Conservation (phyloP, 192 early-diverging fungal genomes). For the Ramicandelaber brevisporus region DNA sequence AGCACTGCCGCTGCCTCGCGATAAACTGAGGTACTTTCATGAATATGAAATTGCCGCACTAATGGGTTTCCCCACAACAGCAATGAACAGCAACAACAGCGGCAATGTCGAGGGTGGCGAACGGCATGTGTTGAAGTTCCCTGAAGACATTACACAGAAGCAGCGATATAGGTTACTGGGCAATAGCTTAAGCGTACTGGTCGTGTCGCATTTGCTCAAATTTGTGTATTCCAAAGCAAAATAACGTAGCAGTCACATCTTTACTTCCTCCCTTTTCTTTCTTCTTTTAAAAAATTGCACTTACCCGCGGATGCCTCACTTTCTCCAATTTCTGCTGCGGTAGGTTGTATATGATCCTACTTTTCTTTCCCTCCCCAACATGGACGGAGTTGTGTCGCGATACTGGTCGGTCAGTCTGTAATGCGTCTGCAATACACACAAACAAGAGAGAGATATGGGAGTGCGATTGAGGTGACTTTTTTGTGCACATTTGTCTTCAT, state of each 20-base stretch:
- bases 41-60: conserved; percentile 41
- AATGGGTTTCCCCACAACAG: conserved; percentile 57
- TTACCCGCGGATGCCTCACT: background rate
- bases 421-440: background rate
- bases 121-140: conserved; percentile 59
- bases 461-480: background rate
- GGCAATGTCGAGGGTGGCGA: no score
- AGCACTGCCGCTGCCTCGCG: conserved; percentile 7
- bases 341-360: background rate
- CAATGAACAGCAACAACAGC: no score
- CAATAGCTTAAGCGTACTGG: conserved; percentile 67
- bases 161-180: conserved; percentile 74
- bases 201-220: conserved; percentile 51
- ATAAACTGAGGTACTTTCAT: conserved; percentile 19
- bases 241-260: background rate
- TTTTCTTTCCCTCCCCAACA: background rate
- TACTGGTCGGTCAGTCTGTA: background rate
- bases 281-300: background rate
- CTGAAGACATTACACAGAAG: conserved; percentile 25
- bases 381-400: background rate
- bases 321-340: background rate
- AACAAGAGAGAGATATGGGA: background rate
- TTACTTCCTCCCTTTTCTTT: background rate
- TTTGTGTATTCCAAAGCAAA: conserved; percentile 13
- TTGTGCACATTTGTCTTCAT: background rate